Evolutionary conservation across 2,329 filamentous ascomycete species (phyloP).

Genomic region (Trichoderma sp.): DNA sequence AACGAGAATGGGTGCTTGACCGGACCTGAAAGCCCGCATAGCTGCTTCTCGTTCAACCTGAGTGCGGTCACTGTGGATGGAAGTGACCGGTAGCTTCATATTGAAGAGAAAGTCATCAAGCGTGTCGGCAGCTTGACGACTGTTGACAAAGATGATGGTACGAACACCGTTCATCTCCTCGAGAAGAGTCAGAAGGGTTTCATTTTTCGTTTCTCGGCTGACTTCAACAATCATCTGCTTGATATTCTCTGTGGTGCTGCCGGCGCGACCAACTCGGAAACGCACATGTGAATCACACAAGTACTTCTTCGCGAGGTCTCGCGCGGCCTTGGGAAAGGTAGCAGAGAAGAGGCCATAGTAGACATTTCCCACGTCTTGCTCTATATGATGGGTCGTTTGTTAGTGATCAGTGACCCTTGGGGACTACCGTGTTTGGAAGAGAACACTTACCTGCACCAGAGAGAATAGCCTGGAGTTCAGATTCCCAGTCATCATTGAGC

Average conservation of each 20-base stretch:
- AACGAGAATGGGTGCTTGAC: constrained; percentile 76
- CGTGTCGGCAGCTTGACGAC: constrained; percentile 75
- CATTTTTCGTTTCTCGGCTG: constrained; percentile 67
- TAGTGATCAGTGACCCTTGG: background rate
- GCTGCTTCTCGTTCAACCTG: constrained; percentile 92
- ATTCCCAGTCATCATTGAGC: constrained; percentile 77
- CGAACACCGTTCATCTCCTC: constrained; percentile 70
- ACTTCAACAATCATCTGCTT: constrained; percentile 74
- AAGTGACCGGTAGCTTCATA: constrained; percentile 76
- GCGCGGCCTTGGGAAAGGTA: constrained; percentile 83
- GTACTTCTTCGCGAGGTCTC: constrained; percentile 75
- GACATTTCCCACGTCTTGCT: constrained; percentile 71
- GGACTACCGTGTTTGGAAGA: background rate
- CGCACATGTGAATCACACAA: constrained; percentile 75
- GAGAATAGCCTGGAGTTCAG: constrained; percentile 76
- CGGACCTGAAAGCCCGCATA: constrained; percentile 80
- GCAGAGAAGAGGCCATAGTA: constrained; percentile 88
- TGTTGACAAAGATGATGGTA: constrained; percentile 90
- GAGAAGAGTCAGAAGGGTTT: constrained; percentile 73
- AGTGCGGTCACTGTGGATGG: constrained; percentile 84
- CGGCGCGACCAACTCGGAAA: constrained; percentile 84
- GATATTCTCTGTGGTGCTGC: constrained; percentile 82
- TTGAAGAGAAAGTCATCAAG: constrained; percentile 90
- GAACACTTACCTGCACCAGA: constrained; percentile 71
- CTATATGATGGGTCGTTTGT: constrained; percentile 47